Conservation (phyloP, 495 filamentous ascomycete species). For the Aspergillus olivimuriae region DNA sequence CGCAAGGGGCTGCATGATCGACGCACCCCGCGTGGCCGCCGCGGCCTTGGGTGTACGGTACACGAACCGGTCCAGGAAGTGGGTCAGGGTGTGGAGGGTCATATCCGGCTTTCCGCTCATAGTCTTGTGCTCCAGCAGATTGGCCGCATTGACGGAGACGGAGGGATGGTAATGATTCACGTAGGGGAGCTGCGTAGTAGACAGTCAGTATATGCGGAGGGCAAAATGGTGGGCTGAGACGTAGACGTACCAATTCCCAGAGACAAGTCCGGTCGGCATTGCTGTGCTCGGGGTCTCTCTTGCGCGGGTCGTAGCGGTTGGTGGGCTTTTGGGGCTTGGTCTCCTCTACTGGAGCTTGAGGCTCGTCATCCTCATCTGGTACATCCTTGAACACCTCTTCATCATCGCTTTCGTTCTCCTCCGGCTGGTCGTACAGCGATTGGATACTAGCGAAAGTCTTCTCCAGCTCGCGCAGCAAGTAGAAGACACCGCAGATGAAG, state of each 20-base stretch:
- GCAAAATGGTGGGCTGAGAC: not conserved
- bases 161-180: constrained; percentile 86
- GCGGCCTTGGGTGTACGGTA: constrained; percentile 82
- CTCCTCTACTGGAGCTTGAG: constrained; percentile 19
- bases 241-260: constrained; percentile 79
- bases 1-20: constrained; percentile 92
- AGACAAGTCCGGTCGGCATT: constrained; percentile 86
- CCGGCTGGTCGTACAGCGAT: constrained; percentile 64
- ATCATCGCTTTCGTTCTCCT: constrained; percentile 59
- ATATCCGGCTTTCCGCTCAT: constrained; percentile 85
- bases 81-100: constrained; percentile 76
- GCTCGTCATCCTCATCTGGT: constrained; percentile 46
- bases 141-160: constrained; percentile 75
- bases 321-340: constrained; percentile 19
- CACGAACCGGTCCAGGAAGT: constrained; percentile 95
- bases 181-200: constrained; percentile 52
- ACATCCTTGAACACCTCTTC: constrained; percentile 71
- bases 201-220: not conserved
- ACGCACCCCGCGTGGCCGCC: constrained; percentile 57
- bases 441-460: constrained; percentile 66
- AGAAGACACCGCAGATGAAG: constrained; percentile 85
- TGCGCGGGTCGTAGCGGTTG: constrained; percentile 71
- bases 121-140: constrained; percentile 57
- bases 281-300: constrained; percentile 83
- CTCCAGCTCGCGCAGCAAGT: constrained; percentile 77